Percentiles rank a stretch among this genome's conserved stretches.
Conservation (phyloP, 768 basidiomycete genomes). For the Leccinum variicolor region DNA sequence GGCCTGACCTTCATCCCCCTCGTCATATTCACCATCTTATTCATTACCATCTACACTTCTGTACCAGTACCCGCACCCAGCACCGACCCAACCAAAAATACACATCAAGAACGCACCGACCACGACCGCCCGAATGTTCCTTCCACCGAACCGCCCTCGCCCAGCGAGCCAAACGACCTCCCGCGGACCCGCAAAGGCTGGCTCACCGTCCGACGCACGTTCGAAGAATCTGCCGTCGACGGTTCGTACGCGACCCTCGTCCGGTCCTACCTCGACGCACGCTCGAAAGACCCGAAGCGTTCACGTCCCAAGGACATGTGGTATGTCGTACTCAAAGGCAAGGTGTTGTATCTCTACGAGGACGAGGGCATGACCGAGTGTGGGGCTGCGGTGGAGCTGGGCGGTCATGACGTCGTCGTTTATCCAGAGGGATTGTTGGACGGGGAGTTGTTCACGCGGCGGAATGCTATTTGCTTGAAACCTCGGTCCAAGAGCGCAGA, state of each 20-base stretch:
- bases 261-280: conserved; percentile 73
- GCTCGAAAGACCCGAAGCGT: conserved; percentile 80
- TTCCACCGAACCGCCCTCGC: conserved; percentile 15
- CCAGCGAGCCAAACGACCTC: conserved; percentile 47
- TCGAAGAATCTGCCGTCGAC: conserved; percentile 61
- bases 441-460: conserved; percentile 87
- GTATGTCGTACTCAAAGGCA: conserved; percentile 90
- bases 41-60: conserved; percentile 76
- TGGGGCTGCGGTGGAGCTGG: conserved; percentile 84
- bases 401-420: conserved; percentile 71
- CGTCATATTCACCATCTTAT: conserved; percentile 53
- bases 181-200: conserved; percentile 74
- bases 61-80: conserved; percentile 68
- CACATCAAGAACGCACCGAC: conserved; percentile 7
- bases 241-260: conserved; percentile 77
- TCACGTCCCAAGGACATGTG: conserved; percentile 89
- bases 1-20: conserved; percentile 90
- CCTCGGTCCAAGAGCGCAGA: conserved; percentile 41
- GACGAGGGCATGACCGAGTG: conserved; percentile 90
- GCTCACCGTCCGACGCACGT: conserved; percentile 80
- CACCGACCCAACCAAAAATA: conserved; percentile 29
- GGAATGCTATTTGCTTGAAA: conserved; percentile 81
- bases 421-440: conserved; percentile 74
- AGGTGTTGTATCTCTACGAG: conserved; percentile 89
- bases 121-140: conserved; percentile 28